These are phyloP conservation scores for Colletotrichum liriopes DNA, from an alignment of 2,329 filamentous ascomycete genomes.

Conservation along the genomic window DNA sequence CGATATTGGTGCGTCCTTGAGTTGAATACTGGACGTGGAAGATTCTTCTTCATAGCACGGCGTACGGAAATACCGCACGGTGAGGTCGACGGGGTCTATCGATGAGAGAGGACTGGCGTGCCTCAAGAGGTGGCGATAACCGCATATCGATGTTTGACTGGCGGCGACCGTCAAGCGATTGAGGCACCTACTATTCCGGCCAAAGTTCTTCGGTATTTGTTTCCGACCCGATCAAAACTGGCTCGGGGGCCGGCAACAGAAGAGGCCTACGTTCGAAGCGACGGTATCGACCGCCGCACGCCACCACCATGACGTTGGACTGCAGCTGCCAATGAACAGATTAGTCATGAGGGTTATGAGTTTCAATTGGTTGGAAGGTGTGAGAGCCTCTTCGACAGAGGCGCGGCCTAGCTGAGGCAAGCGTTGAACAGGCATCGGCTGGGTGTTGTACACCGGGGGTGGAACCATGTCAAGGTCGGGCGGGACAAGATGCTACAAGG, in stretches of 20 bases:
- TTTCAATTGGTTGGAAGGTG: background rate
- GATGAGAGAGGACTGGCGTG: background rate
- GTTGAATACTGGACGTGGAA: no score
- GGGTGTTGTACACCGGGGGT: slow-evolving; percentile 9
- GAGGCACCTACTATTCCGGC: background rate
- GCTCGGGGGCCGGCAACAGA: background rate
- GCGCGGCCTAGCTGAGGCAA: background rate
- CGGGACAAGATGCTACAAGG: slow-evolving; percentile 15
- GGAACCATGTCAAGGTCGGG: slow-evolving; percentile 13
- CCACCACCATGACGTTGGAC: background rate
- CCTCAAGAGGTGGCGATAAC: background rate
- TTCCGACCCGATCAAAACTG: background rate
- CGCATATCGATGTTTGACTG: background rate
- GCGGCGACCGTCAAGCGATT: background rate
- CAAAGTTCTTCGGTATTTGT: background rate
- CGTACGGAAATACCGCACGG: background rate
- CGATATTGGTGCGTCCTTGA: background rate
- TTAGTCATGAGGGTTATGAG: background rate
- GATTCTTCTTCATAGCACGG: background rate
- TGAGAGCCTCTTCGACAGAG: background rate
- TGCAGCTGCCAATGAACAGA: background rate
- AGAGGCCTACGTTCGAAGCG: background rate
- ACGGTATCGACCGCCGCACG: no score
- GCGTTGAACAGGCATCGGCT: background rate
- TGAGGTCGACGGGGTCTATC: background rate